These are phyloP conservation scores for Flaveria trinervia DNA, from an alignment of 129 eudicot species.

Conservation along the genomic window DNA sequence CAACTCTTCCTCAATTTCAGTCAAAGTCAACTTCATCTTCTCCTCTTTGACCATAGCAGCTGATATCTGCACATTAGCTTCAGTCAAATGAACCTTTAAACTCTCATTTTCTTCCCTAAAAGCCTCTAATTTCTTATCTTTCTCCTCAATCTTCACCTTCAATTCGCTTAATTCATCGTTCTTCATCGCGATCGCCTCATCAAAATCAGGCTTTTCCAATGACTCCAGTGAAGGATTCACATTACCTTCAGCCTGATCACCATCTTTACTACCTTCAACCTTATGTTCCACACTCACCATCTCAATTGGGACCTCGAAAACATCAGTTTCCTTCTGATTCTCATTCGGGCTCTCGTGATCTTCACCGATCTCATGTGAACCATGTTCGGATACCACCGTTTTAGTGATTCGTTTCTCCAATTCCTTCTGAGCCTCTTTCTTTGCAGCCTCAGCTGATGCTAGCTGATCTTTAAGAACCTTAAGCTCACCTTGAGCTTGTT, in stretches of 20 bases:
- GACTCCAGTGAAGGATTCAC: background rate
- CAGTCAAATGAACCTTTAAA: conserved; percentile 48
- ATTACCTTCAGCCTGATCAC: conserved; percentile 35
- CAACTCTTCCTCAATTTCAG: conserved; percentile 43
- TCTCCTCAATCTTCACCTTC: conserved; percentile 50
- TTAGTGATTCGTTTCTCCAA: conserved; percentile 53
- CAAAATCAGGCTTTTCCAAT: conserved; percentile 14
- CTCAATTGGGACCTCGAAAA: conserved; percentile 79
- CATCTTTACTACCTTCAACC: conserved; percentile 14
- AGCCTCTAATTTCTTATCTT: conserved; percentile 37
- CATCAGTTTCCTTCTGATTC: conserved; percentile 71
- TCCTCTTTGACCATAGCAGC: conserved; percentile 44
- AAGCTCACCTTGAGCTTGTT: conserved; percentile 82
- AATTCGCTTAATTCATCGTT: conserved; percentile 44
- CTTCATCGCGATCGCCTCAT: conserved; percentile 39
- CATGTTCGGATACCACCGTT: conserved; percentile 24
- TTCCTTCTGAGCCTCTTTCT: conserved; percentile 75
- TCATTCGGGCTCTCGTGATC: conserved; percentile 2
- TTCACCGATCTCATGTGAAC: background rate
- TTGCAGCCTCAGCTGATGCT: conserved; percentile 73
- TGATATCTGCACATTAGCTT: conserved; percentile 41
- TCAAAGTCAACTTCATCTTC: conserved; percentile 40
- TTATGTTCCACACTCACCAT: conserved; percentile 31
- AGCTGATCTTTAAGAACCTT: conserved; percentile 70
- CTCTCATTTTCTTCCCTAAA: conserved; percentile 47